Evolutionary conservation across 1,284 basidiomycete genomes (phyloP), one percentile per base, ranked within the genome.

Genomic region (Leccinum huronense): DNA sequence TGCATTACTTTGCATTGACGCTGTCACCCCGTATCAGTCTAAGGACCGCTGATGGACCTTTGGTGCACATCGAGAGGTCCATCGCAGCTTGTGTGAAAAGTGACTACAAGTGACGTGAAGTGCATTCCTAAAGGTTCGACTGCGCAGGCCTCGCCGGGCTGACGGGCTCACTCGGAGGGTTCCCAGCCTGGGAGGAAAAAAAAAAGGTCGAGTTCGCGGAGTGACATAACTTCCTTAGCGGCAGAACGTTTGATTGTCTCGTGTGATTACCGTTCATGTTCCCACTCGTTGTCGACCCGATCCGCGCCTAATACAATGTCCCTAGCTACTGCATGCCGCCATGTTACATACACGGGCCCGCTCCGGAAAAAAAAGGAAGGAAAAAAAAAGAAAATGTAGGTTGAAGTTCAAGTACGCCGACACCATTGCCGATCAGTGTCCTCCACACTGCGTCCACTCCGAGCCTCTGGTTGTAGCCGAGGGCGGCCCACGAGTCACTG

Each of bases 1-100:
- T 66, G 51, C 42, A 19, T 45, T 45, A n/a, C 45, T 55, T 55
- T n/a, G 16, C 14, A 30, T 61, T 65, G 65, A 66, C 66, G 67
- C 58, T 66, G 72, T 66, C 67, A 66, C 45, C 61, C 63, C 66
- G 70, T 73, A 72, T 67, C 69, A 63, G 23, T 23, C 23, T 23
- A 23, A 23, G 59, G 62, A 65, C 65, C 70, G 68, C 63, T 71
- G 68, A 72, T 45, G 45, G 36, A 14, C 38, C 45, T 11, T 23
- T 11, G 45, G 19, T 48, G 45, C 19, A 75, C 19, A 8, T 51
- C 48, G 48, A 51, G 19, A 51, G 7, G 42, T 45, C 1, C 40
- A 14, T 48, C 45, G 45, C n/a, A 48, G 19, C 5, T 51, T 51
- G 48, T 74, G 72, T 72, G 68, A 65, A 70, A 70, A 64, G 62